These are phyloP conservation scores for Wallacemonas collosoma DNA, from an alignment of 208 protist genomes.

Conservation along the genomic window DNA sequence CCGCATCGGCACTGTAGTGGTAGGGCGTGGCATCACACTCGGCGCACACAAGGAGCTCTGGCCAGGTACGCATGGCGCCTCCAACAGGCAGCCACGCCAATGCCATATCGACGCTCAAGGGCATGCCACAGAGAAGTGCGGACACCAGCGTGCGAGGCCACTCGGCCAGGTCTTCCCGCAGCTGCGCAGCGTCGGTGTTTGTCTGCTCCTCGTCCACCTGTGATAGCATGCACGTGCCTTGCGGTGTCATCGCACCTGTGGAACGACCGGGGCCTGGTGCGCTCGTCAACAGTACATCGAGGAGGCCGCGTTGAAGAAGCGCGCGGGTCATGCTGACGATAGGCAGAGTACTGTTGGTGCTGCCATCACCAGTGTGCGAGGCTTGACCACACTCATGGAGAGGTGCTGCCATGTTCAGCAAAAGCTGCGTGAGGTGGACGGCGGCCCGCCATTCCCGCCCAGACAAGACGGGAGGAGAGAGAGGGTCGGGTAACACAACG, in stretches of 20 bases:
- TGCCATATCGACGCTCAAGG: neutral
- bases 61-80: neutral
- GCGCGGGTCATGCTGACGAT: neutral
- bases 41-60: neutral
- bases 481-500: neutral
- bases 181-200: too few species aligned
- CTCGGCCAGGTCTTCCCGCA: neutral
- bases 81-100: neutral
- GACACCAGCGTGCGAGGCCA: neutral
- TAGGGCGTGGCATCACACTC: neutral
- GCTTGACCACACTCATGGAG: neutral
- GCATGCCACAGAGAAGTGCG: neutral
- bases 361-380: neutral
- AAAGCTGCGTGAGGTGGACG: neutral
- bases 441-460: neutral
- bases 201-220: too few species aligned
- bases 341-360: neutral
- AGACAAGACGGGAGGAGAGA: neutral
- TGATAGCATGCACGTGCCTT: too few species aligned
- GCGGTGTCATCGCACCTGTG: neutral
- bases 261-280: neutral
- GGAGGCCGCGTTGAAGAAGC: neutral
- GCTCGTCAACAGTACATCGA: conserved; percentile 6
- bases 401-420: neutral
- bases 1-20: neutral